These are phyloP conservation scores for Hamiltosporidium tvaerminnensis DNA, from an alignment of 371 early-diverging fungal genomes.

Conservation along the genomic window DNA sequence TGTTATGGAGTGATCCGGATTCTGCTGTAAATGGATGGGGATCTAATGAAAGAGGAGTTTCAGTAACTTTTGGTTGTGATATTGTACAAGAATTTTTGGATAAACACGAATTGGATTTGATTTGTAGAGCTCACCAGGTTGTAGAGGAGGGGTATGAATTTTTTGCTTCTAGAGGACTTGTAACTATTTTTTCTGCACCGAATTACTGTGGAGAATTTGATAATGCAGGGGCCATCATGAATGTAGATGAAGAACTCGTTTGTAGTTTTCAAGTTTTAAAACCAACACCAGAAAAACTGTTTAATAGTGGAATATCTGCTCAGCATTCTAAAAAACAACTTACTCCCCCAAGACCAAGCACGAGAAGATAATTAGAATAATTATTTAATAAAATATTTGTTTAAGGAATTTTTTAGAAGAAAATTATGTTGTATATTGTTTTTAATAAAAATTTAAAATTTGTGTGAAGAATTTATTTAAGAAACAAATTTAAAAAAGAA, in stretches of 20 bases:
- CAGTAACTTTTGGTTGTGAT: constrained; percentile 64
- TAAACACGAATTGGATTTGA: constrained; percentile 61
- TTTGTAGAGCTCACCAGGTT: constrained; percentile 88
- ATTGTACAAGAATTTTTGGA: constrained; percentile 71
- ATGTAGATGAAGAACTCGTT: constrained; percentile 75
- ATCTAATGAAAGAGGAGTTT: constrained; percentile 87
- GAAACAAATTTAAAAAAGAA: no score
- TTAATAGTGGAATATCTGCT: no score
- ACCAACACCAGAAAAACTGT: constrained; percentile 3
- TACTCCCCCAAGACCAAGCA: no score
- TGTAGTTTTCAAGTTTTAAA: constrained; percentile 64
- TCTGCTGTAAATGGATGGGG: constrained; percentile 60
- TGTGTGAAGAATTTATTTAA: no score
- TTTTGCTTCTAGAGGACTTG: constrained; percentile 72
- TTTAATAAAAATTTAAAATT: no score
- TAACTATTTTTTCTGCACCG: constrained; percentile 85
- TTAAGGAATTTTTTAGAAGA: no score
- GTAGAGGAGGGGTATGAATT: constrained; percentile 96
- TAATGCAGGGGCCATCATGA: constrained; percentile 88
- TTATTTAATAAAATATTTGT: no score
- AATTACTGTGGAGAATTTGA: constrained; percentile 89
- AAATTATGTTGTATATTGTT: no score
- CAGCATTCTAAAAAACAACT: no score
- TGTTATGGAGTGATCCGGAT: constrained; percentile 58
- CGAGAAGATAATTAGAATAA: no score